Evolutionary conservation across 1,284 basidiomycete species (phyloP), one percentile per base, ranked within the genome.

Genomic region (Chalciporus piperatoides): DNA sequence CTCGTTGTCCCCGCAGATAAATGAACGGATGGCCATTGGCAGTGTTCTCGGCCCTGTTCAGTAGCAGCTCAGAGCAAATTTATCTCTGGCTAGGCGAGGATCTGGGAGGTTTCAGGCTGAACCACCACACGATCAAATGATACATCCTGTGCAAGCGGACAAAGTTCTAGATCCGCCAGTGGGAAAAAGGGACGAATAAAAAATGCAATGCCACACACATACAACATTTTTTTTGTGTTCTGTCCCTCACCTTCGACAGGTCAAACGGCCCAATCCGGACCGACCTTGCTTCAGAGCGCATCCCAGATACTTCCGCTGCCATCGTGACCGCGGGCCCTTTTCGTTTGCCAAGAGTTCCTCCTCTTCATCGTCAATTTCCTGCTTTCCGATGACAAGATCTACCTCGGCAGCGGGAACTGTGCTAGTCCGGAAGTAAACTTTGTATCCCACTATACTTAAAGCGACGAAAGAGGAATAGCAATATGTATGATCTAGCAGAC

Each of bases 391-490:
- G 49, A 61, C 51, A 41, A 63, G 58, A 61, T 63, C 60, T 46
- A 46, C 63, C 38, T 67, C 60, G 55, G 55, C 48, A 51, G 63
- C 63, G 50, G 51, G 36, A 42, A 63, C 47, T 28, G 51, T 48
- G 9, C 17, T 44, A 25, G 54, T 53, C 37, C 52, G 45, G 52
- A 53, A 60, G 60, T 54, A 53, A 55, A 64, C 50, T 52, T 67
- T 61, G 58, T 53, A 48, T 55, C 51, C 53, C 40, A 46, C 32
- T 42, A n/a, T n/a, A n/a, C 50, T 50, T 19, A 50, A 17, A 15
- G 17, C 12, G 44, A 53, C 3, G 41, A 62, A 60, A 55, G 44
- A 27, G 58, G 46, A 40, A 60, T 52, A 11, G 42, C 36, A 24
- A 61, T 51, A 42, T 19, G 19, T 41, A 53, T 40, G 49, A 51